Evolutionary conservation across 2,329 filamentous ascomycete species (phyloP), one percentile per base, ranked within the genome.

Genomic region (Fusarium protoensiforme): DNA sequence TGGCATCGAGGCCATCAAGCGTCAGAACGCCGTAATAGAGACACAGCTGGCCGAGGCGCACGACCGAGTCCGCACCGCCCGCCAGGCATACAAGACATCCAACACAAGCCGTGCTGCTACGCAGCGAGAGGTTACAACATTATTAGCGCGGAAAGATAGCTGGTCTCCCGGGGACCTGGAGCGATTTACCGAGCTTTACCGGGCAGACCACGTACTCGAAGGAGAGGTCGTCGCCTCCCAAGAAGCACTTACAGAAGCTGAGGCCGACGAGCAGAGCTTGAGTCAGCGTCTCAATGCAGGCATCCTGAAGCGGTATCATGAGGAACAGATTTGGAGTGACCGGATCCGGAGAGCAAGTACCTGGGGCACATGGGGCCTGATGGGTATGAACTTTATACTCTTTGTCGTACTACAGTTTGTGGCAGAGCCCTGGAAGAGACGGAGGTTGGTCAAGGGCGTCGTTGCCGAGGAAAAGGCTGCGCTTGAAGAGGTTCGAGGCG

Each of bases 241-340:
- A 74, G 91, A 93, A 67, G 87, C 88, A 16, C 87, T 98, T 29
- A 91, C 91, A 18, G 88, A 91, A 67, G 92, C 94, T 2, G 96
- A 99, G 84, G 88, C 89, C 51, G 90, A 94, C 35, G 91, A 97
- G 69, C 93, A 98, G 83, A 92, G 93, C 70, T 89, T 95, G 1
- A 90, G 92, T 64, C 90, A 91, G 61, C 89, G 92, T 77, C 85
- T 99, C 62, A 96, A 93, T 80, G 91, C 92, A 70, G 91, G 92
- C 59, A 98, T 98, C 77, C 86, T 98, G 60, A 93, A 93, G 70
- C 91, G 97, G 69, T 99, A 99, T 83, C 96, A 99, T 82, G 96
- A 99, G 84, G 96, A 99, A 85, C 96, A 99, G 85, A 97, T 99
- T 65, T 99, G 96, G 96, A 97, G 94, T 80, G 96, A 99, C 81